A percentile compares a stretch with the other conserved stretches of the same genome.
Conservation (phyloP, 805 yeast genomes). For the Candida schatavii region DNA sequence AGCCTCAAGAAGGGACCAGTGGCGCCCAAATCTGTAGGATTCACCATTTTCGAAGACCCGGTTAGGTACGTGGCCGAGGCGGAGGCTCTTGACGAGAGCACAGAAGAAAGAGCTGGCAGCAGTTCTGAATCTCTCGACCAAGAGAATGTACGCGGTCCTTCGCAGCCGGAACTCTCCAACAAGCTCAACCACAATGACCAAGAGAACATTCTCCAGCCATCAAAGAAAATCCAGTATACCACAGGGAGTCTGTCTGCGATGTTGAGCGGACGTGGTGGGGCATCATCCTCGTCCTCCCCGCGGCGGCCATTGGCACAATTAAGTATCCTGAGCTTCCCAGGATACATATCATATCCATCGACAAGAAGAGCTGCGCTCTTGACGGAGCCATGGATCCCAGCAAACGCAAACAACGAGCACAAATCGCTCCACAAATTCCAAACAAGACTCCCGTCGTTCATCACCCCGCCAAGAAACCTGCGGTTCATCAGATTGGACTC, state of each 20-base stretch:
- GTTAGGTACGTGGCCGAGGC: not conserved
- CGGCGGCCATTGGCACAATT: conserved; percentile 29
- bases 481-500: conserved; percentile 2
- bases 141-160: not conserved
- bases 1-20: not conserved
- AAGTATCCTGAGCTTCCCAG: conserved; percentile 29
- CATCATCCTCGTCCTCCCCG: not conserved
- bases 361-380: conserved; percentile 11
- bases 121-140: not conserved
- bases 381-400: conserved; percentile 28
- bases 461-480: conserved; percentile 32
- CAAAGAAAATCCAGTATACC: conserved; percentile 7
- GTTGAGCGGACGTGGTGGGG: not conserved
- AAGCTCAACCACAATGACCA: conserved; percentile 32
- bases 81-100: not conserved
- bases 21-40: not conserved
- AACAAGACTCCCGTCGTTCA: conserved; percentile 25
- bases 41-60: conserved; percentile 4
- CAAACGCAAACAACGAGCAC: conserved; percentile 24
- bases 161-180: conserved; percentile 10
- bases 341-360: conserved; percentile 19
- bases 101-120: not conserved
- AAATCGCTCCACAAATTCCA: conserved; percentile 30
- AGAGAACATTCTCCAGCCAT: conserved; percentile 40
- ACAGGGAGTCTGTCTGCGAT: conserved; percentile 2